Evolutionary conservation across 768 basidiomycete species (phyloP).

Genomic region (Rhodosporidiobolus odoratus): DNA sequence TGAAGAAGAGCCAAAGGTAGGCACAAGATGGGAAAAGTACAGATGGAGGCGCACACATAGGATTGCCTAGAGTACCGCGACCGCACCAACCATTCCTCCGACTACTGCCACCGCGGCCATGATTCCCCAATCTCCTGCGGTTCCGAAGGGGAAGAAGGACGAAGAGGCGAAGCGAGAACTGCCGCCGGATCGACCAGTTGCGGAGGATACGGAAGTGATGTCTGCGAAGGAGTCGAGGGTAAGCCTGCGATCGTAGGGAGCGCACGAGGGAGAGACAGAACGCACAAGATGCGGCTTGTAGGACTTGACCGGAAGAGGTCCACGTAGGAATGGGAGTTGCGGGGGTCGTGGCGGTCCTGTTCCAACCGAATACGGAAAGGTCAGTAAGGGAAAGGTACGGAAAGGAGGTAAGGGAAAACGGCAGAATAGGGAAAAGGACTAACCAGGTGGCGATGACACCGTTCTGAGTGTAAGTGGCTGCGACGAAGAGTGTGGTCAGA

Average conservation of each 20-base stretch:
- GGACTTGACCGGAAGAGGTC: conserved; percentile 12
- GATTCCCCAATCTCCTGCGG: conserved; percentile 10
- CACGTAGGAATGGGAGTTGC: conserved; percentile 30
- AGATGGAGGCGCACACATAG: neutral
- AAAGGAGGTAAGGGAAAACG: neutral
- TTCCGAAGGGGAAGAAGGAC: neutral
- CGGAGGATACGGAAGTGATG: neutral
- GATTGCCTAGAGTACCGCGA: conserved; percentile 18
- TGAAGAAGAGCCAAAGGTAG: neutral
- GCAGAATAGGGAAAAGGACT: neutral
- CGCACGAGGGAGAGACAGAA: neutral
- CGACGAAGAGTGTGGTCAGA: neutral
- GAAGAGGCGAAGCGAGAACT: neutral
- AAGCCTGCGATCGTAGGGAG: neutral
- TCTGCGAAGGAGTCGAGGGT: neutral
- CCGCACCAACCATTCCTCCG: conserved; percentile 25
- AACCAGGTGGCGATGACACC: conserved; percentile 2
- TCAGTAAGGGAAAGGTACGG: neutral
- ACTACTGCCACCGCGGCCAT: conserved; percentile 16
- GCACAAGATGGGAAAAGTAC: neutral
- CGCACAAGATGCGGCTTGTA: conserved; percentile 10
- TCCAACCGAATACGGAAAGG: neutral
- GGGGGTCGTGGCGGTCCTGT: conserved; percentile 21
- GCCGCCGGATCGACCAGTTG: neutral
- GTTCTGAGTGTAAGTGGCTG: conserved; percentile 19